Evolutionary conservation across 2,329 filamentous ascomycete genomes (phyloP).

Genomic region (Thelonectria olida): DNA sequence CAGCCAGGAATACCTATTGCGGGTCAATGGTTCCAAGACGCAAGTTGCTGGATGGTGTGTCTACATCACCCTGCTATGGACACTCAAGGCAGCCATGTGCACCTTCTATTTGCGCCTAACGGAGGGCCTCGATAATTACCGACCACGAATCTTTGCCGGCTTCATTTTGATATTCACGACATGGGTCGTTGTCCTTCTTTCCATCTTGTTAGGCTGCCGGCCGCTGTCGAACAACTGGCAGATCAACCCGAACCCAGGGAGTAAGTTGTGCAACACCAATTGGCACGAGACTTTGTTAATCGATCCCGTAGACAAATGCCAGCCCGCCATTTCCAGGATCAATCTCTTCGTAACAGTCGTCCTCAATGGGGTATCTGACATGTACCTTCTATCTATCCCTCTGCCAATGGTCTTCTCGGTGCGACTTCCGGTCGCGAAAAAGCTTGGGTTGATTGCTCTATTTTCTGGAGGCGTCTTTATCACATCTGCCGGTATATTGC

Average conservation of each 20-base stretch:
- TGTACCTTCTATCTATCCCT: conserved; percentile 65
- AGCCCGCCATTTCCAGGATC: conserved; percentile 57
- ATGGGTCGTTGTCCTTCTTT: conserved; percentile 43
- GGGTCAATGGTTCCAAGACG: conserved; percentile 60
- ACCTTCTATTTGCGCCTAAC: conserved; percentile 61
- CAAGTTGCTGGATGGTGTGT: conserved; percentile 61
- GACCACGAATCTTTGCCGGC: conserved; percentile 38
- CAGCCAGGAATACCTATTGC: conserved; percentile 49
- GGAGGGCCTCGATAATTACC: conserved; percentile 25
- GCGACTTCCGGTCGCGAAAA: conserved; percentile 43
- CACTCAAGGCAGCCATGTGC: conserved; percentile 60
- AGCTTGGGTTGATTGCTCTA: conserved; percentile 46
- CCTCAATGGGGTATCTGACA: conserved; percentile 61
- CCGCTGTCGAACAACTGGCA: conserved; percentile 50
- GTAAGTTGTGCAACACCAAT: conserved; percentile 23
- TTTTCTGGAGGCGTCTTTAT: conserved; percentile 50
- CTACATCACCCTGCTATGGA: conserved; percentile 60
- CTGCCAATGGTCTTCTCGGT: conserved; percentile 56
- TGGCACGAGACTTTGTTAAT: conserved; percentile 1
- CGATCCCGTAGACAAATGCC: conserved; percentile 48
- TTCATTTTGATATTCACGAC: conserved; percentile 43
- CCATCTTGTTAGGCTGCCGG: conserved; percentile 44
- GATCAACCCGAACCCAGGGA: conserved; percentile 50
- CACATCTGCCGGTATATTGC: conserved; percentile 45
- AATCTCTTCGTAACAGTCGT: conserved; percentile 58